A percentile compares a stretch with the other conserved stretches of the same genome.
These are phyloP conservation scores for Cordia subcordata DNA, from an alignment of 257 asterid species.

Conservation along the genomic window DNA sequence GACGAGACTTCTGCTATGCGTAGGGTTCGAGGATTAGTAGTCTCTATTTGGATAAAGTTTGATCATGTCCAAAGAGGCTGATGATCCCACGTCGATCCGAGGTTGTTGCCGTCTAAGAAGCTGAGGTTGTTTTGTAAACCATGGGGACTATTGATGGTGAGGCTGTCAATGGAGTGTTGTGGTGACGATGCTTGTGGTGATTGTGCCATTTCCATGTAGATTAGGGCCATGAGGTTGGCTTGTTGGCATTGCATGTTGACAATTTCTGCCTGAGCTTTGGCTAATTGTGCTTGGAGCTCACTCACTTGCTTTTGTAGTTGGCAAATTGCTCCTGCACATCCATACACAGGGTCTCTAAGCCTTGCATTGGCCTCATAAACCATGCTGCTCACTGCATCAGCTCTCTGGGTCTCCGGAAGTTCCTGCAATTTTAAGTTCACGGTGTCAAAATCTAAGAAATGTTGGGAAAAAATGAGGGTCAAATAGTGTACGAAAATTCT, in stretches of 20 bases:
- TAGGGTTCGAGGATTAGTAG: neutral
- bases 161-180: conserved; percentile 26
- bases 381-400: conserved; percentile 82
- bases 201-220: conserved; percentile 54
- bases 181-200: conserved; percentile 25
- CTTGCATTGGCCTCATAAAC: conserved; percentile 82
- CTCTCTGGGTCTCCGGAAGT: conserved; percentile 60
- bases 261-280: conserved; percentile 60
- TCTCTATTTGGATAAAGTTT: too few relatives aligned
- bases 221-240: conserved; percentile 58
- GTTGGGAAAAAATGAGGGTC: too few relatives aligned
- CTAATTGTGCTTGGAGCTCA: conserved; percentile 69
- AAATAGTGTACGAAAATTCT: too few relatives aligned
- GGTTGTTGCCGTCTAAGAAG: conserved; percentile 38
- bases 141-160: conserved; percentile 8
- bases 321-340: conserved; percentile 72
- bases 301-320: conserved; percentile 66
- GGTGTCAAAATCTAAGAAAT: too few relatives aligned
- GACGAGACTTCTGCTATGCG: neutral
- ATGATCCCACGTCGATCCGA: conserved; percentile 39
- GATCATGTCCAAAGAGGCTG: conserved; percentile 46
- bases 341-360: conserved; percentile 72
- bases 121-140: conserved; percentile 29
- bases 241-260: conserved; percentile 66
- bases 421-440: conserved; percentile 33